These are phyloP conservation scores for Acephala macrosclerotiorum DNA, from an alignment of 2,329 filamentous ascomycete species.

Conservation along the genomic window DNA sequence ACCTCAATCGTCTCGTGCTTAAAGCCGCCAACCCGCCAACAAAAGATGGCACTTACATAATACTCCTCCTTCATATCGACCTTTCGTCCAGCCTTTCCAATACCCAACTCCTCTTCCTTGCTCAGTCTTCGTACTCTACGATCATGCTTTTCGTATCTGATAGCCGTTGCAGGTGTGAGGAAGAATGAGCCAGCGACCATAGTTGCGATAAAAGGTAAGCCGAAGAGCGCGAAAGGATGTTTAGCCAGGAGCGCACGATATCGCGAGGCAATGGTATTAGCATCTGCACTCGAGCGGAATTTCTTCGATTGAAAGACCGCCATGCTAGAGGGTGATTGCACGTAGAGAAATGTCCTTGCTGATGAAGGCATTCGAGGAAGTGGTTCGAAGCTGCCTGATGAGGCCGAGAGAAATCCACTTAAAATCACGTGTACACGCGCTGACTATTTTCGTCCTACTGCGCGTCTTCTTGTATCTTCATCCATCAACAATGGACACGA, in stretches of 20 bases:
- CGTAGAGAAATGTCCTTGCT: not conserved
- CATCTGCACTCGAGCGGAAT: conserved; percentile 71
- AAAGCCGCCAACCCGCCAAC: not conserved
- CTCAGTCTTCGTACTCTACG: conserved; percentile 85
- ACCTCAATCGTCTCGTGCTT: not conserved
- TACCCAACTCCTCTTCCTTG: conserved; percentile 84
- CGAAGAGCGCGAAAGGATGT: conserved; percentile 92
- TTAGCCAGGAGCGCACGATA: conserved; percentile 80
- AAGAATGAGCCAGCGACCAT: conserved; percentile 95
- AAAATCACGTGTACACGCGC: conserved; percentile 35
- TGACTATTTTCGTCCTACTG: conserved; percentile 11
- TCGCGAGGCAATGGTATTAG: conserved; percentile 72
- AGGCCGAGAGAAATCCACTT: conserved; percentile 4
- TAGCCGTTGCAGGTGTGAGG: conserved; percentile 89
- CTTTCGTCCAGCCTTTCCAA: conserved; percentile 74
- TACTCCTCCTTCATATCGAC: conserved; percentile 88
- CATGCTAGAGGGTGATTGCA: conserved; percentile 13
- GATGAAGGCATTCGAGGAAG: not conserved
- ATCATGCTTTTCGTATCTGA: conserved; percentile 94
- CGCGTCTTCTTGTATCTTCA: conserved; percentile 19
- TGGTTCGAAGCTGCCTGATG: conserved; percentile 19
- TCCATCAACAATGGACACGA: conserved; percentile 32
- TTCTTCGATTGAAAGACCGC: conserved; percentile 69
- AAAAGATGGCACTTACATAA: conserved; percentile 67
- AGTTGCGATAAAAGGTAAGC: conserved; percentile 87